Conservation (phyloP, 2,329 filamentous ascomycete species). For the Diaporthe ilicicola region DNA sequence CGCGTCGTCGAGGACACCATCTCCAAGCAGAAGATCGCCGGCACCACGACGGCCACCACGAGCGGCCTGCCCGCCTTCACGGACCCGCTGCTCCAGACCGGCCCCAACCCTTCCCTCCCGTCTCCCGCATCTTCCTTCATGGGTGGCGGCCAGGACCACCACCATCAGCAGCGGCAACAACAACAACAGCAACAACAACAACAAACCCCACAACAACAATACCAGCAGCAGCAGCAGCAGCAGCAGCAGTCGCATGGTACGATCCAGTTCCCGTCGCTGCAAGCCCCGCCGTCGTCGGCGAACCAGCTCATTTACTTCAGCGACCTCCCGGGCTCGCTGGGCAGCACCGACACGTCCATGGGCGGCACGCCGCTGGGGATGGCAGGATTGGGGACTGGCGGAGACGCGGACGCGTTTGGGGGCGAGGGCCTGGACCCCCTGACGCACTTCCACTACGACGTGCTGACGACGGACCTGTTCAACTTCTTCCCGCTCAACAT, state of each 20-base stretch:
- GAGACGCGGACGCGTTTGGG: background rate
- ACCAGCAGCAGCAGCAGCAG: background rate
- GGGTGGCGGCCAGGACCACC: background rate
- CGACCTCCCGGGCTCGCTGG: constrained; percentile 30
- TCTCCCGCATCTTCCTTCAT: constrained; percentile 18
- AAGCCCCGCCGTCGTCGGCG: constrained; percentile 25
- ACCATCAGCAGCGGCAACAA: background rate
- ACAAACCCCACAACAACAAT: background rate
- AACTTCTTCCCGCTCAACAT: constrained; percentile 40
- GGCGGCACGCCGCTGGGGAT: constrained; percentile 6
- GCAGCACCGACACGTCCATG: background rate
- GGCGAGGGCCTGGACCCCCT: constrained; percentile 30
- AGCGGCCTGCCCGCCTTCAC: constrained; percentile 17
- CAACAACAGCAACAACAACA: background rate
- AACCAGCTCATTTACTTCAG: constrained; percentile 38
- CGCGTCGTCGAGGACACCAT: constrained; percentile 38
- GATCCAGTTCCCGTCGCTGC: constrained; percentile 37
- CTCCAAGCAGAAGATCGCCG: constrained; percentile 30
- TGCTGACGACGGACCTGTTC: constrained; percentile 41
- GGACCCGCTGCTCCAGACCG: constrained; percentile 26
- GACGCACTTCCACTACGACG: constrained; percentile 36
- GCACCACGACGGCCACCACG: background rate
- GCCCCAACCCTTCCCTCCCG: constrained; percentile 3
- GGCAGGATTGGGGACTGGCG: background rate
- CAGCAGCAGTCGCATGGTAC: constrained; percentile 27